Conservation (phyloP, 2,329 filamentous ascomycete genomes). For the Chaetomiaceae sp. region DNA sequence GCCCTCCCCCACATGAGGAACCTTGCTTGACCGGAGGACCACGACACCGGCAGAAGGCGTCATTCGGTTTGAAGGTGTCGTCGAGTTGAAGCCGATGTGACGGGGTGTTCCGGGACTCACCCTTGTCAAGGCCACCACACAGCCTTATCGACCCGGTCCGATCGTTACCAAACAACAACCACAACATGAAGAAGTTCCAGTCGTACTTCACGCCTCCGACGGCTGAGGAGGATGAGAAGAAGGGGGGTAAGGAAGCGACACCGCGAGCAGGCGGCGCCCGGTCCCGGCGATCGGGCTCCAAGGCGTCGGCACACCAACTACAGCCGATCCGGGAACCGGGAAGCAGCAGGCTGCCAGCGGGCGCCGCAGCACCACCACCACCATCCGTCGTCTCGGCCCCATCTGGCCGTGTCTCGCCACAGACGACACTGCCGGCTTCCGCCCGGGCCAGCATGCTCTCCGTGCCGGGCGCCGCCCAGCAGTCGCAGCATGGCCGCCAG, state of each 20-base stretch:
- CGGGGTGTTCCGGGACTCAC: constrained; percentile 14
- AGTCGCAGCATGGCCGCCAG: not conserved
- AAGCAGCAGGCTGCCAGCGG: not conserved
- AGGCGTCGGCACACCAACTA: constrained; percentile 15
- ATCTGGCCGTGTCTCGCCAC: not conserved
- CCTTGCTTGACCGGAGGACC: not conserved
- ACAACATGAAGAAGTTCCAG: constrained; percentile 20
- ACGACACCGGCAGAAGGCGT: not conserved
- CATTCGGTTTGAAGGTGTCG: not conserved
- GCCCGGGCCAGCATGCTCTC: constrained; percentile 14
- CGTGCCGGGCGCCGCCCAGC: constrained; percentile 8
- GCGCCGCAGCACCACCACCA: constrained; percentile 1
- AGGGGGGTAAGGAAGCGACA: not conserved
- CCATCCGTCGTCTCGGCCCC: not conserved
- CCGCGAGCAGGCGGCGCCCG: constrained; percentile 3
- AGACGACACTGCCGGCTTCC: not conserved
- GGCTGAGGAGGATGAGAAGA: constrained; percentile 3
- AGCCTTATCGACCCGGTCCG: constrained; percentile 1
- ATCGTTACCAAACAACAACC: constrained; percentile 11
- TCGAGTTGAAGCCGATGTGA: constrained; percentile 4
- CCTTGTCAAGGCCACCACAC: not conserved
- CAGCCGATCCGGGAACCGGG: constrained; percentile 7
- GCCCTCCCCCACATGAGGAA: not conserved
- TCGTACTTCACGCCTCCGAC: constrained; percentile 16
- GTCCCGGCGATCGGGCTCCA: constrained; percentile 1